Evolutionary conservation across 345 rosid species (phyloP).

Genomic region (Citrus glauca): DNA sequence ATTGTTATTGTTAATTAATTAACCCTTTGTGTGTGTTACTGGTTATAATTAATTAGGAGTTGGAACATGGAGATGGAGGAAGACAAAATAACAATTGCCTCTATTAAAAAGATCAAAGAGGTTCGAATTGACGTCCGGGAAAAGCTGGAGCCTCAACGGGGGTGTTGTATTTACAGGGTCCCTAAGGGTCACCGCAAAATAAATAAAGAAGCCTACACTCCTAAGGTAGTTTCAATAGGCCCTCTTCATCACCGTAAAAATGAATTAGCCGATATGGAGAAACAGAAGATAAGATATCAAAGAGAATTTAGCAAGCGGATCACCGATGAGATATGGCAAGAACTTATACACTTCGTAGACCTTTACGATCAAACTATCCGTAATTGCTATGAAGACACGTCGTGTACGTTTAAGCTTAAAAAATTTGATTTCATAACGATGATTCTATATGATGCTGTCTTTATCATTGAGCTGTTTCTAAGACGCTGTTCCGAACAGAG

Average conservation of each 20-base stretch:
- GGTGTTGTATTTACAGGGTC: neutral
- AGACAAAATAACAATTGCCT: neutral
- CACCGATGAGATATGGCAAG: neutral
- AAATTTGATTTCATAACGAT: neutral
- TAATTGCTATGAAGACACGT: neutral
- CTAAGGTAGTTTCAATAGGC: neutral
- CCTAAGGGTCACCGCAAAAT: neutral
- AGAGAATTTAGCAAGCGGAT: neutral
- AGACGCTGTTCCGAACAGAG: too few relatives aligned
- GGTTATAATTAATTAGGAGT: too few relatives aligned
- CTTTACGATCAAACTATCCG: neutral
- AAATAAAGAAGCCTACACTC: neutral
- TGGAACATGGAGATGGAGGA: neutral
- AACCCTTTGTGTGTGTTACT: too few relatives aligned
- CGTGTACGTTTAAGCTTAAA: neutral
- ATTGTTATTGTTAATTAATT: too few relatives aligned
- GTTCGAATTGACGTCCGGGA: neutral
- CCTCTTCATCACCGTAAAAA: neutral
- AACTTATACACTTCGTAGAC: neutral
- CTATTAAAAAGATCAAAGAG: neutral
- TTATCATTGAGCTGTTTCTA: conserved; percentile 13
- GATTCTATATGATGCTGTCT: conserved; percentile 5
- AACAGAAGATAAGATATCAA: neutral
- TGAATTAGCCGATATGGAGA: neutral
- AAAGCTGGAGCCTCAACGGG: neutral